Evolutionary conservation across 1,139 yeast genomes (phyloP).

Genomic region (Geotrichum bryndzae): DNA sequence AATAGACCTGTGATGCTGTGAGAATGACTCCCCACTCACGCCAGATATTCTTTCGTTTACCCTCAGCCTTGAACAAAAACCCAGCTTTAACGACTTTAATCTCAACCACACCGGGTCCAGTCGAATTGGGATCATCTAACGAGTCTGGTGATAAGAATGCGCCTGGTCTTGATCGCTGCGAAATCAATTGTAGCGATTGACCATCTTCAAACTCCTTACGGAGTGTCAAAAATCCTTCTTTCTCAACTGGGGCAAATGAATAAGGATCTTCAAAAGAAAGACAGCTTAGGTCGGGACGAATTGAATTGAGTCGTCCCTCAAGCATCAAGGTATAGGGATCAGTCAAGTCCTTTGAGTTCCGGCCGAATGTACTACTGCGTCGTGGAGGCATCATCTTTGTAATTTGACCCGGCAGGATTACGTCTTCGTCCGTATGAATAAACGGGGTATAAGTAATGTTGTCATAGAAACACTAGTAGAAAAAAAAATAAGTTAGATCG

Average conservation of each 20-base stretch:
- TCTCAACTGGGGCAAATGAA: constrained; percentile 24
- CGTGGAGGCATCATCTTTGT: constrained; percentile 21
- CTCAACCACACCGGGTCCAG: constrained; percentile 38
- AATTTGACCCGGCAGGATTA: constrained; percentile 13
- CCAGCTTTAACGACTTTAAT: constrained; percentile 40
- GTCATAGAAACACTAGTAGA: constrained; percentile 52
- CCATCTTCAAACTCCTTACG: constrained; percentile 34
- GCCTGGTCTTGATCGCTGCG: constrained; percentile 37
- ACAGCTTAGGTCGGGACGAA: constrained; percentile 34
- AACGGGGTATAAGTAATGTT: constrained; percentile 59
- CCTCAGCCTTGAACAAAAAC: constrained; percentile 35
- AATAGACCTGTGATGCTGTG: constrained; percentile 39
- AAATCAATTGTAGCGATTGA: constrained; percentile 34
- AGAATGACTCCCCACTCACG: constrained; percentile 41
- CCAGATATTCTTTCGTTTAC: constrained; percentile 35
- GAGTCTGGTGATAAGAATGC: constrained; percentile 30
- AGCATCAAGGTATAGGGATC: constrained; percentile 39
- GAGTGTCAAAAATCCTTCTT: constrained; percentile 27
- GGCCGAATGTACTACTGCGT: constrained; percentile 26
- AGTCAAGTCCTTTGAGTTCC: constrained; percentile 31
- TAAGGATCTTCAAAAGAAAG: constrained; percentile 33
- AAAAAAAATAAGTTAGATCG: constrained; percentile 30
- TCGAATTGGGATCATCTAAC: constrained; percentile 24
- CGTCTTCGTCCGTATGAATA: constrained; percentile 37
- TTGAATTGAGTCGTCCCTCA: constrained; percentile 33